Conservation (phyloP, 2,329 filamentous ascomycete species). For the Knufia petricola region DNA sequence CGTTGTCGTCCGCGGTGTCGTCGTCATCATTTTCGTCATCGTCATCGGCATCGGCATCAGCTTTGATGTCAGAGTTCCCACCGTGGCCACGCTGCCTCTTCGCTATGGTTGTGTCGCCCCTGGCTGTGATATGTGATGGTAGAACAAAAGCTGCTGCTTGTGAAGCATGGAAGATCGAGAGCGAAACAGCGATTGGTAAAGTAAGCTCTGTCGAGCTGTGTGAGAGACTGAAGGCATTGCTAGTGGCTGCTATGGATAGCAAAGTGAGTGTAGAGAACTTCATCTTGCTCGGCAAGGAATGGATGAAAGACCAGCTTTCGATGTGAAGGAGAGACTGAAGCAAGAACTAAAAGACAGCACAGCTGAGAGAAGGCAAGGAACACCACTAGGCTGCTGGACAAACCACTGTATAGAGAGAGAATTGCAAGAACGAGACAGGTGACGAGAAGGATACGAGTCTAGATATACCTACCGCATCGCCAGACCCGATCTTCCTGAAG, state of each 20-base stretch:
- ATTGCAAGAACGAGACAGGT: neutral
- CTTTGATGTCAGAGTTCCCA: neutral
- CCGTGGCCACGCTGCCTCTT: neutral
- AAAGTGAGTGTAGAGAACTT: constrained; percentile 8
- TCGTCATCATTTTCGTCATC: neutral
- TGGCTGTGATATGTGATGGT: neutral
- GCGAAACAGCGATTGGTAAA: constrained; percentile 1
- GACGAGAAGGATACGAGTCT: neutral
- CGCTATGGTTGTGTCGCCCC: neutral
- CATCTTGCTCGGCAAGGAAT: constrained; percentile 9
- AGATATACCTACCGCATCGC: neutral
- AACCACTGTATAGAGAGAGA: neutral
- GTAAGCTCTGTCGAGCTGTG: neutral
- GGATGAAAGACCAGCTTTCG: constrained; percentile 6
- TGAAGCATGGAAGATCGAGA: constrained; percentile 7
- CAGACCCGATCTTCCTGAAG: neutral
- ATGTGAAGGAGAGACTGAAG: neutral
- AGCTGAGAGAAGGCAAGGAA: neutral
- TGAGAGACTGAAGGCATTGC: neutral
- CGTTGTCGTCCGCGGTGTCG: neutral
- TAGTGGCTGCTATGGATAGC: constrained; percentile 2
- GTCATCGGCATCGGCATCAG: neutral
- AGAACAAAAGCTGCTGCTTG: constrained; percentile 3
- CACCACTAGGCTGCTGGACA: neutral
- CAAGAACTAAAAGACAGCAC: neutral